These are phyloP conservation scores for Nitzschia palea DNA, from an alignment of 108 stramenopile species.

Conservation along the genomic window DNA sequence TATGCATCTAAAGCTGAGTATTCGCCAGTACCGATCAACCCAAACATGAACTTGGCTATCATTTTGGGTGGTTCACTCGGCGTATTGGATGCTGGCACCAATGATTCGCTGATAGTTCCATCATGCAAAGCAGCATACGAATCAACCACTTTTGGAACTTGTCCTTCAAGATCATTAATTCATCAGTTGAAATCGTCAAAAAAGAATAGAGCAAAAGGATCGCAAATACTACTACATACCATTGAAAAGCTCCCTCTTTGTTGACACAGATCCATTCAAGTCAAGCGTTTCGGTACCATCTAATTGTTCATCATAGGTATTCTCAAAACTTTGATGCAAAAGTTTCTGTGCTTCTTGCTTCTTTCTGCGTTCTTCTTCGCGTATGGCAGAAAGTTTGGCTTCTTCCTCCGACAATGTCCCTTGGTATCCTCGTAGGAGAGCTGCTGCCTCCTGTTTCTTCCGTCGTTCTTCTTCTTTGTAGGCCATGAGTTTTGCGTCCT, in stretches of 20 bases:
- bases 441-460: conserved; percentile 23
- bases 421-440: conserved; percentile 19
- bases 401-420: conserved; percentile 27
- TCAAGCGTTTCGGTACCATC: neutral
- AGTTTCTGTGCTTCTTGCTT: conserved; percentile 16
- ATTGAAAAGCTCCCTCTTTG: conserved; percentile 9
- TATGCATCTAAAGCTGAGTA: conserved; percentile 8
- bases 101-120: neutral
- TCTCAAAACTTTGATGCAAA: conserved; percentile 1
- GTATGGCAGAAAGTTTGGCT: conserved; percentile 17
- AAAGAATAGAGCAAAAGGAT: neutral
- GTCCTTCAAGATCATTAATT: too few relatives aligned
- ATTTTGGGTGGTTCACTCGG: neutral
- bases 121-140: too few relatives aligned
- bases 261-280: conserved; percentile 18
- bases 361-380: conserved; percentile 24
- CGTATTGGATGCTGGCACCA: too few relatives aligned
- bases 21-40: conserved; percentile 5
- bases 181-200: too few relatives aligned
- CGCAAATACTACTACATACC: neutral
- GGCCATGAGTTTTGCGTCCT: conserved; percentile 19
- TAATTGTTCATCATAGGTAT: neutral
- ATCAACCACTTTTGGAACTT: too few relatives aligned
- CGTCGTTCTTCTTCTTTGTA: conserved; percentile 27
- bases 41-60: conserved; percentile 27